phyloP scores from a whole-genome alignment of 805 yeast species.

The Yamadazyma olivae region DNA sequence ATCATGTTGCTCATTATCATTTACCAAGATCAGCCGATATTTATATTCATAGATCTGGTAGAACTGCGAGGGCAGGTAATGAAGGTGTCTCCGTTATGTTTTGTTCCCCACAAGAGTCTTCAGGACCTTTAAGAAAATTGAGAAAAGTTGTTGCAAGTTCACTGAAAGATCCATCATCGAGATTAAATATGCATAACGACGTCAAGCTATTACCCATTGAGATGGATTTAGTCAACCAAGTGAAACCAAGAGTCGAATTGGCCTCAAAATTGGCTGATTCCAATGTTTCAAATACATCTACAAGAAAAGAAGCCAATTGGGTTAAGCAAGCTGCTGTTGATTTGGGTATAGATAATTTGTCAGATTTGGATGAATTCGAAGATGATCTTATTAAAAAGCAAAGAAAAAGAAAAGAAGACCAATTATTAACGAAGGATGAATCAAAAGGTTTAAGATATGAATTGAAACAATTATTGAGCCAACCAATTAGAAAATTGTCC shows the following conservation, averaged over 20 bases:
- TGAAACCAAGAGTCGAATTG: slow-evolving; percentile 63
- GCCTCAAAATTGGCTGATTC: slow-evolving; percentile 78
- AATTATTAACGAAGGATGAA: slow-evolving; percentile 47
- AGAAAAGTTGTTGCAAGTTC: slow-evolving; percentile 50
- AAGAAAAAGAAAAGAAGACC: slow-evolving; percentile 45
- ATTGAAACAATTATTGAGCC: slow-evolving; percentile 48
- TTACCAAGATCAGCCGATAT: slow-evolving; percentile 92
- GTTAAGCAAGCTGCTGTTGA: slow-evolving; percentile 89
- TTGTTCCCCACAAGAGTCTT: slow-evolving; percentile 90
- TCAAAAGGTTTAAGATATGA: slow-evolving; percentile 45
- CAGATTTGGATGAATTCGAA: slow-evolving; percentile 59
- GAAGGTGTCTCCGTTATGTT: slow-evolving; percentile 95
- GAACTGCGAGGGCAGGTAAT: slow-evolving; percentile 95
- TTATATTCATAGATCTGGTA: slow-evolving; percentile 93
- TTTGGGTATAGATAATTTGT: slow-evolving; percentile 71
- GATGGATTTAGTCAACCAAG: slow-evolving; percentile 63
- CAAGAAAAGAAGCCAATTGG: slow-evolving; percentile 75
- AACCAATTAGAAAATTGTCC: slow-evolving; percentile 58
- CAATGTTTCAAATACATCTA: slow-evolving; percentile 54
- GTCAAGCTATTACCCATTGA: slow-evolving; percentile 75
- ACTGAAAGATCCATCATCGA: slow-evolving; percentile 14
- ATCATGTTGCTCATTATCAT: slow-evolving; percentile 95
- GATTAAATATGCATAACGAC: slow-evolving; percentile 42
- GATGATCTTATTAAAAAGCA: slow-evolving; percentile 66
- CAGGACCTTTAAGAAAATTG: slow-evolving; percentile 80